Evolutionary conservation across 2,329 filamentous ascomycete species (phyloP).

Genomic region (Ceratocystis eucalypticola): DNA sequence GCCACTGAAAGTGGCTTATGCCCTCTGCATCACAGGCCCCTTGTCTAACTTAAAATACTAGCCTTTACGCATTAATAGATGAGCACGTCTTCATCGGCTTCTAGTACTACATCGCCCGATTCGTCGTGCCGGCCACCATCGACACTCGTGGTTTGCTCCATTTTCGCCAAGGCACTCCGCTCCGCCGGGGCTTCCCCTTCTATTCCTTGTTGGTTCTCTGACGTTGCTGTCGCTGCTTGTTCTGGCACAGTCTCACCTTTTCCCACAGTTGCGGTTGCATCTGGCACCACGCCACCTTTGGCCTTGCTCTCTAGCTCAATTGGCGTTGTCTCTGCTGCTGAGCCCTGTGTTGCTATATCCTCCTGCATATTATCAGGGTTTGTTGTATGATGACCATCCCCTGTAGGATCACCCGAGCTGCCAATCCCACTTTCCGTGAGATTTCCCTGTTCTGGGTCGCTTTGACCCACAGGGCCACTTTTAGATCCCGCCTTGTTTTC

Average conservation of each 20-base stretch:
- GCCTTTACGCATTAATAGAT: slow-evolving; percentile 51
- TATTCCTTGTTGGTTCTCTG: slow-evolving; percentile 20
- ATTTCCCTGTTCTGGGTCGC: neutral
- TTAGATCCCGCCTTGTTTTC: neutral
- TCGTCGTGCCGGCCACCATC: slow-evolving; percentile 43
- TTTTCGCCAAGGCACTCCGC: neutral
- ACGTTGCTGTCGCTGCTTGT: slow-evolving; percentile 9
- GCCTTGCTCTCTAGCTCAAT: neutral
- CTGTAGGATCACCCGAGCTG: neutral
- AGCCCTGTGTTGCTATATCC: neutral
- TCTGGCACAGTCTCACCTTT: neutral
- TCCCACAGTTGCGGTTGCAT: neutral
- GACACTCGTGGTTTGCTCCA: neutral
- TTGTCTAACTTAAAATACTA: neutral
- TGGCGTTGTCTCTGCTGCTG: neutral
- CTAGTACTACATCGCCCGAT: slow-evolving; percentile 62
- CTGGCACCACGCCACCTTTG: neutral
- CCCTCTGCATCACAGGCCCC: neutral
- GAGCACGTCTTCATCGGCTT: slow-evolving; percentile 79
- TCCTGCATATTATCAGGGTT: neutral
- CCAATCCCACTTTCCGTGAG: neutral
- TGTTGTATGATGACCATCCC: neutral
- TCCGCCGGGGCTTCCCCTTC: neutral
- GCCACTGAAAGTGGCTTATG: too few relatives aligned
- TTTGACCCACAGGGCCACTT: neutral